Evolutionary conservation across 2,329 filamentous ascomycete genomes (phyloP), one percentile per base, ranked within the genome.

Genomic region (Corinectria fuckeliana): DNA sequence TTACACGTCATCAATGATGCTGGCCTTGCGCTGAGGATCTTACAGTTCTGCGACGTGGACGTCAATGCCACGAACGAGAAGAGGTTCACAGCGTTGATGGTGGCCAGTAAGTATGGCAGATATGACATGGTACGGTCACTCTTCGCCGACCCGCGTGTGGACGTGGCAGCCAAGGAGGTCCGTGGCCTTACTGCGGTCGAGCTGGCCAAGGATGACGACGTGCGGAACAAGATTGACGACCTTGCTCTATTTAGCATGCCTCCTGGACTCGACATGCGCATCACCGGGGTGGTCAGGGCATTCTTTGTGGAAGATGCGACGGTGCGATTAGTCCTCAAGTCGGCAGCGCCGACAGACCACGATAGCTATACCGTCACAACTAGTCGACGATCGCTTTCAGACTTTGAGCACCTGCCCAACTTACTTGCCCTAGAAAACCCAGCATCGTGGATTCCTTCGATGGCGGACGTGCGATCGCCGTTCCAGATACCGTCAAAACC

Each of bases 301-400:
- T 97, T 96, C 76, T 98, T 99, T 70, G 93, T 99, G 10, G 95
- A 99, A 77, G 95, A 99, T 76, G 93, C 91, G 9, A 96, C 91
- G 1, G 91, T 98, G 50, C 89, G 95, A 38, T 88, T 98, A 47
- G 92, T 99, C 14, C 82, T 99, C 62, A 99, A 99, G 74, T 97
- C 94, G 2, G 95, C 93, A 11, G 92, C 92, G 2, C 93, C 92
- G 0, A 92, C 90, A n/a, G 84, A 86, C 21, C 86, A 89, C 62
- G 88, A 91, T 53, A 93, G 89, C 56, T 96, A 95, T 71, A 97
- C 93, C 0, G 92, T 99, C 41, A 98, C 94, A 3, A 99, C 95
- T 1, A 97, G 93, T 75, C 88, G 94, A 51, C 87, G 95, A 32
- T 96, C 92, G 10, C 82, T 96, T 36, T 81, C 87, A 2, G 95